Conservation (phyloP, 2,329 filamentous ascomycete species). For the Diaporthe sp. region DNA sequence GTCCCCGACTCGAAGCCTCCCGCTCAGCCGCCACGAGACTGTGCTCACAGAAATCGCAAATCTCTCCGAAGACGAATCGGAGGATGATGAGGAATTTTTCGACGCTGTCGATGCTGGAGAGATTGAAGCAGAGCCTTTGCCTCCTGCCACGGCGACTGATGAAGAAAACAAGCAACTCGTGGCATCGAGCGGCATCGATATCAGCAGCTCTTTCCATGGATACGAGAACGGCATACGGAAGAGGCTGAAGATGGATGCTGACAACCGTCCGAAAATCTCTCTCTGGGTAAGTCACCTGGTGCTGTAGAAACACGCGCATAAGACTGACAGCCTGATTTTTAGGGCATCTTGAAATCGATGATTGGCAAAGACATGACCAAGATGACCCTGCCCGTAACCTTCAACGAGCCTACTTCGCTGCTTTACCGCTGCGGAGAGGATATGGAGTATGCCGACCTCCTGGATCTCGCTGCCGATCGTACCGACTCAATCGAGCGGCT, state of each 20-base stretch:
- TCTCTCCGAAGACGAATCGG: conserved; percentile 84
- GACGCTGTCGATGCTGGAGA: conserved; percentile 95
- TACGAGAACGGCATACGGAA: conserved; percentile 91
- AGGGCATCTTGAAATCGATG: conserved; percentile 99
- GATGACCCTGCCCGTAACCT: conserved; percentile 98
- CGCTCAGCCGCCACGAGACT: conserved; percentile 69
- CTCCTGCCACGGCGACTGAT: conserved; percentile 54
- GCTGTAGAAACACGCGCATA: background rate
- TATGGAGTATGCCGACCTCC: conserved; percentile 95
- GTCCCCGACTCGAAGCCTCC: conserved; percentile 53
- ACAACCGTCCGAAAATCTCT: conserved; percentile 92
- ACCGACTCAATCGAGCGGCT: conserved; percentile 90
- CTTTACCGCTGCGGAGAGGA: conserved; percentile 96
- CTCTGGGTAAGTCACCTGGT: conserved; percentile 82
- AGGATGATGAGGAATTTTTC: conserved; percentile 93
- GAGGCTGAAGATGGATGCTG: conserved; percentile 87
- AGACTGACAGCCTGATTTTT: conserved; percentile 43
- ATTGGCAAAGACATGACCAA: conserved; percentile 99
- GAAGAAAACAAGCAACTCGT: conserved; percentile 61
- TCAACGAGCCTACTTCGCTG: conserved; percentile 97
- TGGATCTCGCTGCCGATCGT: conserved; percentile 89
- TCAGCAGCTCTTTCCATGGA: conserved; percentile 84
- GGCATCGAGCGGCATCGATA: conserved; percentile 65
- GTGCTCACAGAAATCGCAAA: conserved; percentile 78
- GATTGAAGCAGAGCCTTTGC: conserved; percentile 82